Base-by-base conservation (phyloP, 768 basidiomycete species). In the Paxillus rubicundulus region DNA sequence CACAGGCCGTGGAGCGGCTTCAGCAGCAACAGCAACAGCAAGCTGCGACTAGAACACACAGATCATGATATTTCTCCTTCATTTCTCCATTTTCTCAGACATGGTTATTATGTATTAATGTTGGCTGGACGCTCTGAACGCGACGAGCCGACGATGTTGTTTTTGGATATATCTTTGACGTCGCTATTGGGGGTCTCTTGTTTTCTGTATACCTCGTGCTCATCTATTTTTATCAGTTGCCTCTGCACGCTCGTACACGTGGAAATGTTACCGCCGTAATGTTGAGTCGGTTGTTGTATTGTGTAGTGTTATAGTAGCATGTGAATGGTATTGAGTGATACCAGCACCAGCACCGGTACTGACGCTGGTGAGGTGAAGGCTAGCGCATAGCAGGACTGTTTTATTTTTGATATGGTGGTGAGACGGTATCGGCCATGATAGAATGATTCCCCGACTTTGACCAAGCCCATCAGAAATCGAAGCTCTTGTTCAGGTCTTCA, bases 401-500 rank as follows among this genome's bases (percentile, higher is more conserved):
- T 1, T 24, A 6, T 24, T 24, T 24, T 24, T 2, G 24, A n/a
- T 4, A 24, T 24, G 6, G 24, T 24, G 21, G 21, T 3, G 21
- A 24, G 21, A 24, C 5, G 5, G 21, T 24, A 24, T 24, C n/a
- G 16, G 36, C 7, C 36, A 37, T 37, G n/a, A 14, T 37, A 13
- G 24, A 24, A 1, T 24, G 24, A 24, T 24, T 24, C 21, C 12
- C 18, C 21, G 21, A 10, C 13, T 16, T 9, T 44, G 4, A n/a
- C 42, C 9, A 28, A 16, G 9, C 18, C 5, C n/a, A 18, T 60
- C 47, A 64, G 33, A 66, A 64, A 34, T 94, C 92, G 61, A 97
- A 94, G 7, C 82, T 78, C 64, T 89, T 86, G 69, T 97, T 82
- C 54, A 97, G 77, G 66, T 98, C 94, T 58, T 90, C 84, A 55